phyloP scores from a whole-genome alignment of 2,329 filamentous ascomycete species.

The Paraphoma sp. region DNA sequence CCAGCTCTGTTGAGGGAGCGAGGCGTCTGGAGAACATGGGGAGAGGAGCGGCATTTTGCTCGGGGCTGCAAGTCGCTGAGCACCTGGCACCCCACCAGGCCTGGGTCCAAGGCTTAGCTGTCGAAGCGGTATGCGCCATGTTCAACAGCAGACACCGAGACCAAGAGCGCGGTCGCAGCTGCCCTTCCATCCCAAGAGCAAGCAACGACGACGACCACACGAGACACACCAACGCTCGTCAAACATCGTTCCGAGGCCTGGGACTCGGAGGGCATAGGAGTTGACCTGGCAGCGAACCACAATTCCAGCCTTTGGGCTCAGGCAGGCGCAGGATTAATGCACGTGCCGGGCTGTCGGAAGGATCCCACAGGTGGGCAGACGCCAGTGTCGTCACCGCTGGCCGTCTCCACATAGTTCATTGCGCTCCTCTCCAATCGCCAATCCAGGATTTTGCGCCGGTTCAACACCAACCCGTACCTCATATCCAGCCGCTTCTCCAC shows the following conservation, averaged over 20 bases:
- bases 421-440: slow-evolving; percentile 12
- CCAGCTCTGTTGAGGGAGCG: slow-evolving; percentile 2
- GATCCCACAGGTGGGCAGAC: background rate
- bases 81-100: background rate
- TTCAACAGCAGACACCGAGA: background rate
- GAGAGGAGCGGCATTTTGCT: background rate
- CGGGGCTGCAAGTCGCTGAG: background rate
- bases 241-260: background rate
- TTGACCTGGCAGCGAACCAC: no score
- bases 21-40: slow-evolving; percentile 6
- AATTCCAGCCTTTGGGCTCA: background rate
- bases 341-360: slow-evolving; percentile 2
- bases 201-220: background rate
- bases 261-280: background rate
- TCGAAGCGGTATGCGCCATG: background rate
- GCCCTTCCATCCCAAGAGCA: background rate
- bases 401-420: slow-evolving; percentile 17
- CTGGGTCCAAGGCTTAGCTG: background rate
- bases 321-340: background rate
- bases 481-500: slow-evolving; percentile 13
- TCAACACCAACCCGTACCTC: slow-evolving; percentile 7
- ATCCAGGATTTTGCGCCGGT: slow-evolving; percentile 12
- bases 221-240: background rate
- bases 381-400: slow-evolving; percentile 14
- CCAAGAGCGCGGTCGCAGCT: background rate